Conservation (phyloP, 371 early-diverging fungal genomes). For the Capillidium heterosporum region DNA sequence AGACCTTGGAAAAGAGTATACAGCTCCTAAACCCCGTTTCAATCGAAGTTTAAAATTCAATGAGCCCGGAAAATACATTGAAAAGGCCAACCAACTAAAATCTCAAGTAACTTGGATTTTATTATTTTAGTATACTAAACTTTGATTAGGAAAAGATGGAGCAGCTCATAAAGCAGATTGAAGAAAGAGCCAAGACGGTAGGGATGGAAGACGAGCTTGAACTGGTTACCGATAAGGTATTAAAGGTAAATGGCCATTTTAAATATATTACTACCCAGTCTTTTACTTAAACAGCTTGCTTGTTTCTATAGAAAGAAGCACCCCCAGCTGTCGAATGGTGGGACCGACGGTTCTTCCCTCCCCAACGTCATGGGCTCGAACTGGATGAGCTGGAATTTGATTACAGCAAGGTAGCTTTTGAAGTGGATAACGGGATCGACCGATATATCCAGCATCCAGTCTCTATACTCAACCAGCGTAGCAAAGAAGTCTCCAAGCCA, state of each 20-base stretch:
- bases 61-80: constrained; percentile 60
- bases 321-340: constrained; percentile 90
- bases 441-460: constrained; percentile 84
- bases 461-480: constrained; percentile 57
- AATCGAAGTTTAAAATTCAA: constrained; percentile 53
- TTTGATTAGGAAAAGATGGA: constrained; percentile 41
- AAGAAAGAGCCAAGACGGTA: constrained; percentile 55
- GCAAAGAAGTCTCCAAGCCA: constrained; percentile 40
- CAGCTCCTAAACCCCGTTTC: constrained; percentile 29
- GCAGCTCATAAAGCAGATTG: constrained; percentile 66
- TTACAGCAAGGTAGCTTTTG: constrained; percentile 17
- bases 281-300: background rate
- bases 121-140: background rate
- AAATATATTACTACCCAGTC: constrained; percentile 9
- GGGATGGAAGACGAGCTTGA: constrained; percentile 73
- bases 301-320: constrained; percentile 25
- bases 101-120: constrained; percentile 11
- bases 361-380: background rate
- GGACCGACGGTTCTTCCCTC: constrained; percentile 34
- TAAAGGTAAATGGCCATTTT: constrained; percentile 28
- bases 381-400: constrained; percentile 7
- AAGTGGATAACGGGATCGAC: constrained; percentile 43
- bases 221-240: constrained; percentile 37
- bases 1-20: constrained; percentile 20
- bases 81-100: constrained; percentile 61